These are phyloP conservation scores for Limnanthes douglasii DNA, from an alignment of 345 rosid species.

Conservation along the genomic window DNA sequence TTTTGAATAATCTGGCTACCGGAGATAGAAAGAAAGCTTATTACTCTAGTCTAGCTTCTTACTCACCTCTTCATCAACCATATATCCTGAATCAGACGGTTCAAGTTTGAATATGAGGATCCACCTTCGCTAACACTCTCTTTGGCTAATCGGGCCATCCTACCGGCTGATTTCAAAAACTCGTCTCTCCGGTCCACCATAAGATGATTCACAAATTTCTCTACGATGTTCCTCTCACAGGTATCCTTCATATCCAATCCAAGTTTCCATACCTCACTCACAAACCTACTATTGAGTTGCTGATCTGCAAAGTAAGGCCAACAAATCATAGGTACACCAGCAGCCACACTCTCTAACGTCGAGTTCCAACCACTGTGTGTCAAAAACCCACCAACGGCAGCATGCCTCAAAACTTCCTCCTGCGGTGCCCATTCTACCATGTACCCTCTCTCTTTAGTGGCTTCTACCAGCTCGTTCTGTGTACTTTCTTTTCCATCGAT, in stretches of 20 bases:
- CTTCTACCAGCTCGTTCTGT: constrained; percentile 14
- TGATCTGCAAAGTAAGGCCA: constrained; percentile 59
- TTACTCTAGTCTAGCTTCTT: too few species aligned
- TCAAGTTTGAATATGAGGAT: constrained; percentile 19
- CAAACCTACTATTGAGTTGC: constrained; percentile 36
- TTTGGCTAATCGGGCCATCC: constrained; percentile 16
- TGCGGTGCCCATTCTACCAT: constrained; percentile 33
- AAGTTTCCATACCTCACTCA: constrained; percentile 37
- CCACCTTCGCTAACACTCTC: constrained; percentile 17
- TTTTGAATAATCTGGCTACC: too few species aligned
- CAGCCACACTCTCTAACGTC: constrained; percentile 42
- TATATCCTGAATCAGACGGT: constrained; percentile 23
- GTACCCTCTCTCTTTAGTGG: constrained; percentile 17
- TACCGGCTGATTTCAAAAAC: constrained; percentile 8
- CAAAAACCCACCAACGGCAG: constrained; percentile 39
- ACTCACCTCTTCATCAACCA: constrained; percentile 11
- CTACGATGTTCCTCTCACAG: constrained; percentile 29
- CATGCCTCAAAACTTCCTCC: constrained; percentile 27
- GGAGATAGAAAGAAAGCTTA: too few species aligned
- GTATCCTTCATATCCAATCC: constrained; percentile 67
- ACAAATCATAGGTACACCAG: constrained; percentile 62
- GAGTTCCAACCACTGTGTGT: constrained; percentile 83
- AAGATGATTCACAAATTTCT: constrained; percentile 34
- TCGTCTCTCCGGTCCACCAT: constrained; percentile 43
- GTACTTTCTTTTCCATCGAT: constrained; percentile 1